Conservation (phyloP, 2,329 filamentous ascomycete genomes). For the Hymenoscyphus repandus region DNA sequence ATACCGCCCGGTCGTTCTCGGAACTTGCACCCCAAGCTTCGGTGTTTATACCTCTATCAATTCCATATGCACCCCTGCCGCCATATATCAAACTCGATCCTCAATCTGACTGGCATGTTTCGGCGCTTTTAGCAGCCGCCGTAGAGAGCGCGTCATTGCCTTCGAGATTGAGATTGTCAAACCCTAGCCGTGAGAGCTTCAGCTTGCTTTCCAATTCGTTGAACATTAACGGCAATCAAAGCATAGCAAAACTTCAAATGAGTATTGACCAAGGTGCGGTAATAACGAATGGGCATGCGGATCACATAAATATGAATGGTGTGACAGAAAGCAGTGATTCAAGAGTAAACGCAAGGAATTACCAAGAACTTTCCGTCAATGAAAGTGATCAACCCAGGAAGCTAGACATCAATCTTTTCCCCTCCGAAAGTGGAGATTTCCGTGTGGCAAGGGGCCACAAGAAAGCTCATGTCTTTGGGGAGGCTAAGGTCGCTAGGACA, state of each 20-base stretch:
- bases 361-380: slow-evolving; percentile 21
- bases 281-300: slow-evolving; percentile 16
- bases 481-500: slow-evolving; percentile 31
- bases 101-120: slow-evolving; percentile 71
- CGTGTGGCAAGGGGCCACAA: slow-evolving; percentile 24
- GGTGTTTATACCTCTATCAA: slow-evolving; percentile 69
- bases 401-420: slow-evolving; percentile 35
- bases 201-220: slow-evolving; percentile 60
- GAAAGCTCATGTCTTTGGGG: slow-evolving; percentile 34
- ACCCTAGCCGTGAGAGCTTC: slow-evolving; percentile 43
- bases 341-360: slow-evolving; percentile 6
- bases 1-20: slow-evolving; percentile 67
- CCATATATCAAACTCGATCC: slow-evolving; percentile 54
- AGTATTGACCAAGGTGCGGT: slow-evolving; percentile 33
- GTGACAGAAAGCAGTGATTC: slow-evolving; percentile 17
- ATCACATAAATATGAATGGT: slow-evolving; percentile 5
- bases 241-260: slow-evolving; percentile 70
- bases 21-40: slow-evolving; percentile 67
- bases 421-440: slow-evolving; percentile 21
- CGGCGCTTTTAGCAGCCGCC: slow-evolving; percentile 69
- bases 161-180: slow-evolving; percentile 55
- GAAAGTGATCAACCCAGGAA: slow-evolving; percentile 27
- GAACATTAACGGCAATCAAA: slow-evolving; percentile 73
- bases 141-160: slow-evolving; percentile 76
- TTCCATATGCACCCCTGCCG: slow-evolving; percentile 53